phyloP scores from a whole-genome alignment of 805 yeast species.

The Candida nanaspora region DNA sequence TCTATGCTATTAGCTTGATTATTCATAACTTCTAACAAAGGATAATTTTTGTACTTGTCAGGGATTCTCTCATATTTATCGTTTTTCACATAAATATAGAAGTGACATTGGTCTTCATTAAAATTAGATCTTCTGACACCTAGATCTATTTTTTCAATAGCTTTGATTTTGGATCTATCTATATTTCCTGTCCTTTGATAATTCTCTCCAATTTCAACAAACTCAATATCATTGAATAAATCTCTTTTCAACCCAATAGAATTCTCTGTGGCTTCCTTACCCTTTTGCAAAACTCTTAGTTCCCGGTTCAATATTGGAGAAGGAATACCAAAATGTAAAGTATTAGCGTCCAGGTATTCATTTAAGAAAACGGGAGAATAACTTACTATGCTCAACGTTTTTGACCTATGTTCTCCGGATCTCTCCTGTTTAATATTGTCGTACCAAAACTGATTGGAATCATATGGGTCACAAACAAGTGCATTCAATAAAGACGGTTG shows the following conservation, averaged over 20 bases:
- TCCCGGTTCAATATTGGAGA: constrained; percentile 24
- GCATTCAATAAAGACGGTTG: constrained; percentile 18
- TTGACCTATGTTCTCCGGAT: constrained; percentile 4
- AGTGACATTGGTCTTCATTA: constrained; percentile 14
- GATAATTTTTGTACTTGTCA: constrained; percentile 15
- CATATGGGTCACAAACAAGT: constrained; percentile 23
- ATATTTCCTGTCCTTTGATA: background rate
- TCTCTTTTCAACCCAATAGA: constrained; percentile 10
- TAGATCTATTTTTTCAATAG: constrained; percentile 4
- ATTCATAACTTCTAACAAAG: constrained; percentile 14
- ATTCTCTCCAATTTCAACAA: constrained; percentile 20
- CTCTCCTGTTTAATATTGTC: constrained; percentile 5
- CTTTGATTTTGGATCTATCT: background rate
- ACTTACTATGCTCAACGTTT: constrained; percentile 2
- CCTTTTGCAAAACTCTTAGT: constrained; percentile 20
- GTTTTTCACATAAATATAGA: constrained; percentile 21
- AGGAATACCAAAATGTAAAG: constrained; percentile 12
- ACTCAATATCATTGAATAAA: constrained; percentile 22
- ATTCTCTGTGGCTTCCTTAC: constrained; percentile 12
- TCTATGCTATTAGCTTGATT: constrained; percentile 4
- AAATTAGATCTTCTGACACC: background rate
- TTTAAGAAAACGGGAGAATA: background rate
- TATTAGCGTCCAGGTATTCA: background rate
- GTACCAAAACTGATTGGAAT: constrained; percentile 16
- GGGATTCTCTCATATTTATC: constrained; percentile 13